Evolutionary conservation across 768 basidiomycete genomes (phyloP).

Genomic region (Lepiota venenata): DNA sequence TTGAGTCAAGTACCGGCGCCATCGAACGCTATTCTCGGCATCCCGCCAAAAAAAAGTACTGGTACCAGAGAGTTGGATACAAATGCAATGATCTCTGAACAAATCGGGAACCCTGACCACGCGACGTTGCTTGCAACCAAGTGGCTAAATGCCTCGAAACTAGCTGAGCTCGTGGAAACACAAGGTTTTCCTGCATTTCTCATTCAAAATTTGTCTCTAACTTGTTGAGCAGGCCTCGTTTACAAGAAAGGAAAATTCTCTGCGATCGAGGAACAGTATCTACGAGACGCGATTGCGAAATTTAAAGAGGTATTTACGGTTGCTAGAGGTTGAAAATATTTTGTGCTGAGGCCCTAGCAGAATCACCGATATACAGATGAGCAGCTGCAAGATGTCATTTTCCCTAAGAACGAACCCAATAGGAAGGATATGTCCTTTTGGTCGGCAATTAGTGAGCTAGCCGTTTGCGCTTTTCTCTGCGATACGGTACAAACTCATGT

Average conservation of each 20-base stretch:
- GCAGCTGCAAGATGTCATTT: constrained; percentile 62
- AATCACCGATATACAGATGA: constrained; percentile 48
- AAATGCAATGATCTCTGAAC: constrained; percentile 21
- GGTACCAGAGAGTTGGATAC: neutral
- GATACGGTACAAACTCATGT: constrained; percentile 7
- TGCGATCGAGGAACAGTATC: constrained; percentile 66
- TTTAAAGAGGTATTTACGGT: constrained; percentile 50
- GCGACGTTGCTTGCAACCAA: constrained; percentile 71
- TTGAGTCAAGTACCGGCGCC: constrained; percentile 39
- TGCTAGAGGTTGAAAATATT: neutral
- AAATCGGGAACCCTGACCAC: constrained; percentile 49
- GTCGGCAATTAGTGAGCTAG: constrained; percentile 69
- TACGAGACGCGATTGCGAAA: constrained; percentile 59
- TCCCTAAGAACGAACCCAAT: constrained; percentile 58
- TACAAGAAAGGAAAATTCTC: constrained; percentile 91
- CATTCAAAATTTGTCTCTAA: neutral
- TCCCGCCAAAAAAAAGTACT: constrained; percentile 27
- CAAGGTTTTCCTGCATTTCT: constrained; percentile 44
- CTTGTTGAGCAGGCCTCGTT: constrained; percentile 53
- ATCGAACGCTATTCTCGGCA: constrained; percentile 40
- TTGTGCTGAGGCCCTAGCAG: constrained; percentile 27
- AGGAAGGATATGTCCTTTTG: constrained; percentile 65
- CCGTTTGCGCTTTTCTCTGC: neutral
- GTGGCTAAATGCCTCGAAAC: constrained; percentile 70
- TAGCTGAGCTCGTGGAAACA: constrained; percentile 63